Conservation (phyloP, 2,329 filamentous ascomycete species). For the Sporothrix protearum region DNA sequence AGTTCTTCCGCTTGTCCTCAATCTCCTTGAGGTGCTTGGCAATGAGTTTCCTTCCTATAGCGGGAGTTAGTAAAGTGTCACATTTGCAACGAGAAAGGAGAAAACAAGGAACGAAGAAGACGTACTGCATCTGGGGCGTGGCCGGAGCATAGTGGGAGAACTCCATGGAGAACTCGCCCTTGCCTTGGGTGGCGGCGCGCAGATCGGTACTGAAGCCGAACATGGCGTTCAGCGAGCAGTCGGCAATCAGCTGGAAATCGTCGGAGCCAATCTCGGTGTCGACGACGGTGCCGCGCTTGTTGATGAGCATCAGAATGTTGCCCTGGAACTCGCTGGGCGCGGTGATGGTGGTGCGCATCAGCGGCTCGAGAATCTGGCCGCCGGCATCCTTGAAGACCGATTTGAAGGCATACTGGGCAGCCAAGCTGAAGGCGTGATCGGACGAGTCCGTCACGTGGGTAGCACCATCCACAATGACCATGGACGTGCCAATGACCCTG, state of each 20-base stretch:
- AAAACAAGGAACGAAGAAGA: conserved; percentile 30
- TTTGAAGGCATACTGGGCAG: conserved; percentile 93
- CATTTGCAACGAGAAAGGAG: conserved; percentile 20
- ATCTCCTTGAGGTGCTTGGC: conserved; percentile 59
- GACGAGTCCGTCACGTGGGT: conserved; percentile 98
- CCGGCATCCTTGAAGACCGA: conserved; percentile 81
- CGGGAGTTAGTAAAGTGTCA: conserved; percentile 30
- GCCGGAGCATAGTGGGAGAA: conserved; percentile 93
- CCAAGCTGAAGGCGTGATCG: conserved; percentile 91
- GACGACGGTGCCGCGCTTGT: conserved; percentile 93
- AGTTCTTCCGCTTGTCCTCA: conserved; percentile 55
- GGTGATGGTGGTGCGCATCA: conserved; percentile 98
- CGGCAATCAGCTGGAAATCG: conserved; percentile 87
- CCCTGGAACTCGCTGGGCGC: conserved; percentile 97
- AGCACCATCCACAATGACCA: conserved; percentile 93
- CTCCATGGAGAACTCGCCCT: conserved; percentile 98
- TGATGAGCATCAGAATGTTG: conserved; percentile 88
- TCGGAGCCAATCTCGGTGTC: conserved; percentile 92
- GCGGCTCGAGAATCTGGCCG: conserved; percentile 83
- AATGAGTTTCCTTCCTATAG: conserved; percentile 53
- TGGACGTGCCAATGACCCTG: conserved; percentile 80
- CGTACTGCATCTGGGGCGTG: conserved; percentile 82
- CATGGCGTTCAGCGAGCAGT: conserved; percentile 95
- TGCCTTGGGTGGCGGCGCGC: conserved; percentile 90
- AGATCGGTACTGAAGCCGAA: conserved; percentile 94